These are phyloP conservation scores for Lophiostoma macrostomum DNA, from an alignment of 495 filamentous ascomycete species.

Conservation along the genomic window DNA sequence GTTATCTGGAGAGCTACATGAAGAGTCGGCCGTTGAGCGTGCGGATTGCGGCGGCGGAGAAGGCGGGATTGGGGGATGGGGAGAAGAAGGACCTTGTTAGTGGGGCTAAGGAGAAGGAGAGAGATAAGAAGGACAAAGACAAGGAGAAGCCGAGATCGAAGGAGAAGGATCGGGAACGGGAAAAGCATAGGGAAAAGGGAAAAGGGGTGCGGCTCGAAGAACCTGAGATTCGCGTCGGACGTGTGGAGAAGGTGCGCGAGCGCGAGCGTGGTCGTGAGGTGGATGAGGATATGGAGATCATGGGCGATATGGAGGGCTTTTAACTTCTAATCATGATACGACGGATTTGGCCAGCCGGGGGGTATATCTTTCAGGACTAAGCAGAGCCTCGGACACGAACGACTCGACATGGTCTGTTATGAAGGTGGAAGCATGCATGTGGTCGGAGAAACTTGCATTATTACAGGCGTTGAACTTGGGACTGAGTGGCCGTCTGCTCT, in stretches of 20 bases:
- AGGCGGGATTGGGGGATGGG: conserved; percentile 16
- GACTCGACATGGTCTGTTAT: too few species aligned
- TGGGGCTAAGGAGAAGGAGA: conserved; percentile 3
- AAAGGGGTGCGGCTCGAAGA: neutral
- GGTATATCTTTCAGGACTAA: neutral
- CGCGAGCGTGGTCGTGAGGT: too few species aligned
- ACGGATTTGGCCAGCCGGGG: neutral
- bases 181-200: too few species aligned
- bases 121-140: conserved; percentile 3
- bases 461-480: too few species aligned
- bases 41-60: conserved; percentile 26
- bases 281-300: conserved; percentile 18
- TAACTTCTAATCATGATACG: neutral
- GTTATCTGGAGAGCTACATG: conserved; percentile 33
- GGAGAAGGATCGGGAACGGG: too few species aligned
- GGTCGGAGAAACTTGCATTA: too few species aligned
- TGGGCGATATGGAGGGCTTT: conserved; percentile 25
- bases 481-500: too few species aligned
- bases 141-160: neutral
- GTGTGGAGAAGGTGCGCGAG: neutral
- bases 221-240: neutral
- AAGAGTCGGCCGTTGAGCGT: conserved; percentile 27
- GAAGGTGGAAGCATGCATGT: too few species aligned
- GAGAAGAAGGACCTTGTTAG: conserved; percentile 20
- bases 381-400: too few species aligned